A percentile compares a stretch with the other conserved stretches of the same genome.
Conservation (phyloP, 2,329 filamentous ascomycete genomes). For the Claviceps lovelessii region DNA sequence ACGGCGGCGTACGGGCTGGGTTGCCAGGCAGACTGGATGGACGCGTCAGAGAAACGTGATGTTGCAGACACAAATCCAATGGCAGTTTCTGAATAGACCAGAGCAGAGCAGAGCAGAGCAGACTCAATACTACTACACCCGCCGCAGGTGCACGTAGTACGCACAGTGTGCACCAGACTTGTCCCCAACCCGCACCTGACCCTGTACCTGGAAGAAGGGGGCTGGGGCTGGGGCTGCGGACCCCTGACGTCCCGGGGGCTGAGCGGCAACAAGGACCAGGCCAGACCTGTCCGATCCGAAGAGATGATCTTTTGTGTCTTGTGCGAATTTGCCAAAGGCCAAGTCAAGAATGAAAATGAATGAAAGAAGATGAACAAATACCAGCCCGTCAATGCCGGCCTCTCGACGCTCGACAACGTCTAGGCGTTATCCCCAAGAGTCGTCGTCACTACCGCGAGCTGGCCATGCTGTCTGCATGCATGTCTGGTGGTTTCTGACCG, state of each 20-base stretch:
- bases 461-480: too few species aligned
- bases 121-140: not conserved
- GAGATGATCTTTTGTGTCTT: not conserved
- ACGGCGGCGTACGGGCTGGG: too few species aligned
- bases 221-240: not conserved
- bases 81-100: not conserved
- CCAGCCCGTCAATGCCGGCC: not conserved
- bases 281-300: not conserved
- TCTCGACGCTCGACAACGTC: not conserved
- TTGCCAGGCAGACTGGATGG: not conserved
- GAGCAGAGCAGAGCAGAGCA: not conserved
- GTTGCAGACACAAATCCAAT: not conserved
- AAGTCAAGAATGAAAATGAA: not conserved
- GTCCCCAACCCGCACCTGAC: not conserved
- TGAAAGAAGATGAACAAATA: too few species aligned
- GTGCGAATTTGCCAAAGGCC: not conserved
- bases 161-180: not conserved
- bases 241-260: not conserved
- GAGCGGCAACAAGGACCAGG: not conserved
- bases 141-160: not conserved
- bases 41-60: not conserved
- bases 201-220: not conserved
- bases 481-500: too few species aligned
- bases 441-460: too few species aligned
- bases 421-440: too few species aligned